These are phyloP conservation scores for Tulasnella sp. DNA, from an alignment of 768 basidiomycete species.

Conservation along the genomic window DNA sequence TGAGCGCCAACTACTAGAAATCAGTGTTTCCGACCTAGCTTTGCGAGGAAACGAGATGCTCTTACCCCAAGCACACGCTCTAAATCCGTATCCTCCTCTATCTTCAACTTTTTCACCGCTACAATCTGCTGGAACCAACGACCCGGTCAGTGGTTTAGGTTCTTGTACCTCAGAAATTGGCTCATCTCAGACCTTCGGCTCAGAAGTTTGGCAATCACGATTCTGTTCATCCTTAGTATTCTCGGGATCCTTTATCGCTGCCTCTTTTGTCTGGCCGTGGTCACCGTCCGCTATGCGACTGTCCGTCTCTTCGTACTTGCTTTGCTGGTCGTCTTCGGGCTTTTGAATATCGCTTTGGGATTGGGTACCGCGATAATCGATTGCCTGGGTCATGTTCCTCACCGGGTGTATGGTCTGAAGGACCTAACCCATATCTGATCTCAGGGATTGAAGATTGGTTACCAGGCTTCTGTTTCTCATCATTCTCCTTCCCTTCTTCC, in stretches of 20 bases:
- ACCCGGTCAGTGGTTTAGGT: background rate
- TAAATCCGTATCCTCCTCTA: background rate
- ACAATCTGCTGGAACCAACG: background rate
- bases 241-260: background rate
- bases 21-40: background rate
- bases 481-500: too few species aligned
- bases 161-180: background rate
- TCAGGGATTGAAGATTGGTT: too few species aligned
- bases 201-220: background rate
- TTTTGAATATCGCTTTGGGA: background rate
- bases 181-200: background rate
- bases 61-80: background rate
- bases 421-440: too few species aligned
- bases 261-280: background rate
- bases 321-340: background rate
- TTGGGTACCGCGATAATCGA: too few species aligned
- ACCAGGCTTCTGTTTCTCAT: too few species aligned
- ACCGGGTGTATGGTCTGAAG: too few species aligned
- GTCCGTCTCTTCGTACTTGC: background rate
- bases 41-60: background rate
- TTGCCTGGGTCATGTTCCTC: too few species aligned
- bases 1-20: background rate
- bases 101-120: background rate
- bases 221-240: background rate
- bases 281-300: background rate